These are phyloP conservation scores for Austroboletus eburneus DNA, from an alignment of 768 basidiomycete species.

Conservation along the genomic window DNA sequence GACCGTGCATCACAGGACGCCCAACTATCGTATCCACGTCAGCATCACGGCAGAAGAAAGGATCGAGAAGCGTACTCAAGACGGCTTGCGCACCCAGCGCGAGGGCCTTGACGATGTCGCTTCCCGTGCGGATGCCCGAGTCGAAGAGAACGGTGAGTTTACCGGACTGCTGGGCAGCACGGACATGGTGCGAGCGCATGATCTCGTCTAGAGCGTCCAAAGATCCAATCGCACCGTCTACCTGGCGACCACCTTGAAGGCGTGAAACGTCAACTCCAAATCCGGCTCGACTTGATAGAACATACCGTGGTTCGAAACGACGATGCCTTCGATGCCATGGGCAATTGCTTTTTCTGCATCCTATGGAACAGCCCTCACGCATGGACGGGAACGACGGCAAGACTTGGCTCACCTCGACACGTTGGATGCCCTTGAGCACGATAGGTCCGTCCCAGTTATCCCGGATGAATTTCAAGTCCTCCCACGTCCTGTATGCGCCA, in stretches of 20 bases:
- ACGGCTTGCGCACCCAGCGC: constrained; percentile 84
- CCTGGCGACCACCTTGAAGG: constrained; percentile 60
- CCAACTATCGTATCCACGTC: constrained; percentile 47
- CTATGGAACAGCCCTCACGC: constrained; percentile 6
- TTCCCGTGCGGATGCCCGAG: constrained; percentile 79
- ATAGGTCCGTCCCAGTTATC: constrained; percentile 77
- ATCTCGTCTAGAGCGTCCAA: constrained; percentile 69
- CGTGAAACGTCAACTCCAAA: background rate
- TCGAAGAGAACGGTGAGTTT: constrained; percentile 62
- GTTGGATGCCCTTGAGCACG: constrained; percentile 75
- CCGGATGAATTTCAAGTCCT: constrained; percentile 63
- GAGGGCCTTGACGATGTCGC: constrained; percentile 80
- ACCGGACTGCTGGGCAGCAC: constrained; percentile 54
- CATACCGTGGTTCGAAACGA: constrained; percentile 42
- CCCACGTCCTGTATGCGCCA: constrained; percentile 64
- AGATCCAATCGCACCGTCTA: constrained; percentile 78
- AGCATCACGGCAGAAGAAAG: background rate
- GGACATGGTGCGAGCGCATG: constrained; percentile 56
- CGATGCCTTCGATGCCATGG: constrained; percentile 40
- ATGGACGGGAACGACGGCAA: background rate
- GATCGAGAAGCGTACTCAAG: constrained; percentile 45
- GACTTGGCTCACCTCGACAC: constrained; percentile 42
- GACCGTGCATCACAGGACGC: constrained; percentile 72
- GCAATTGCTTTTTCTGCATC: constrained; percentile 52
- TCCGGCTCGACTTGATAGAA: background rate